These are phyloP conservation scores for Plantago rigida DNA, from an alignment of 305 asterid genomes.

Conservation along the genomic window DNA sequence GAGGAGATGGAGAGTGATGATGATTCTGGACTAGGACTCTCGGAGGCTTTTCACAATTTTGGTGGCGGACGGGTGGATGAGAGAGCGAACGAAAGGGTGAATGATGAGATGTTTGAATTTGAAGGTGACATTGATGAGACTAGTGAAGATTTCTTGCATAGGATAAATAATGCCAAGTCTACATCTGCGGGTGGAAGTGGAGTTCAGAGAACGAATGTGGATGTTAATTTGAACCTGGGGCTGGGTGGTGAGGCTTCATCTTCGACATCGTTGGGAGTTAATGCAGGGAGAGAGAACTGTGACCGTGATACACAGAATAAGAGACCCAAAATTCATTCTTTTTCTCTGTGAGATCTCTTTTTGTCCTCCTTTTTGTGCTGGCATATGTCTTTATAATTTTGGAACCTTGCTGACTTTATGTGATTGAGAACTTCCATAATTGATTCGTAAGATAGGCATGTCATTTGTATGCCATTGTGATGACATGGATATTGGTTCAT, in stretches of 20 bases:
- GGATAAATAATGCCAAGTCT: conserved; percentile 27
- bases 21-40: conserved; percentile 39
- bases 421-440: not conserved
- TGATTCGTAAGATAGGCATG: too few species aligned
- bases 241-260: conserved; percentile 62
- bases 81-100: conserved; percentile 21
- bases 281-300: conserved; percentile 36
- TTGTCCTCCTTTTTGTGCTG: not conserved
- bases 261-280: conserved; percentile 35
- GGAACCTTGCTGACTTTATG: not conserved
- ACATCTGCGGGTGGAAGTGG: conserved; percentile 30
- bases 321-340: conserved; percentile 76
- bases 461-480: too few species aligned
- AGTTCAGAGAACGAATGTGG: conserved; percentile 40
- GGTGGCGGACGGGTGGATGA: conserved; percentile 22
- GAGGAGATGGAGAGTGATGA: conserved; percentile 49
- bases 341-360: conserved; percentile 48
- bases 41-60: conserved; percentile 19
- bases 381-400: not conserved
- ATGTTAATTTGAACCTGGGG: conserved; percentile 59
- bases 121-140: conserved; percentile 24
- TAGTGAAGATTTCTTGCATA: conserved; percentile 28
- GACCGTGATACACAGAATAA: conserved; percentile 50
- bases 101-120: conserved; percentile 20
- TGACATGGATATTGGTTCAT: too few species aligned